Evolutionary conservation across 495 filamentous ascomycete genomes (phyloP).

Genomic region (Letharia columbiana): DNA sequence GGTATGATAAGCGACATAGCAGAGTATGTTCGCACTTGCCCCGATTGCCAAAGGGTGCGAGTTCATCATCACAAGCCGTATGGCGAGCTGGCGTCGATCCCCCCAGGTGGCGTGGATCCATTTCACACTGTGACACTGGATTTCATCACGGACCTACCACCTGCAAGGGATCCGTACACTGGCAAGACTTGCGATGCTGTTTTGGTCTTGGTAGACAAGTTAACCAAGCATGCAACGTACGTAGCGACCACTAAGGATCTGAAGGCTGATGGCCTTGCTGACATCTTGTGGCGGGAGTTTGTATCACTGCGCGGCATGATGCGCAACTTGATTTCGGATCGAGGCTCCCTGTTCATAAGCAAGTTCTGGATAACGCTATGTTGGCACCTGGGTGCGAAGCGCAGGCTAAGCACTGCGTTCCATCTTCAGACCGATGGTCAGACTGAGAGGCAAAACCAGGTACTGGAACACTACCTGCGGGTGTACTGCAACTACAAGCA

Average conservation of each 20-base stretch:
- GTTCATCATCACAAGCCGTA: not conserved
- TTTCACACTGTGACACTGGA: slow-evolving; percentile 6
- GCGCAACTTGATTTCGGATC: slow-evolving; percentile 10
- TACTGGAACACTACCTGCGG: slow-evolving; percentile 23
- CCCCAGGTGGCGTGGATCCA: not conserved
- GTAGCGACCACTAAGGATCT: slow-evolving; percentile 7
- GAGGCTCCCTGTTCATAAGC: slow-evolving; percentile 16
- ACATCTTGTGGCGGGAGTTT: slow-evolving; percentile 12
- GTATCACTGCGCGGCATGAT: not conserved
- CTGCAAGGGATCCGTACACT: not conserved
- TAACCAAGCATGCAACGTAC: slow-evolving; percentile 20
- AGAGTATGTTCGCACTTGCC: too few relatives aligned
- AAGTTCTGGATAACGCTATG: slow-evolving; percentile 16
- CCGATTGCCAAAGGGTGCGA: not conserved
- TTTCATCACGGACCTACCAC: too few relatives aligned
- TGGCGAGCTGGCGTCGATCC: not conserved
- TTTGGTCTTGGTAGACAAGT: slow-evolving; percentile 22
- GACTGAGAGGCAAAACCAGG: slow-evolving; percentile 17
- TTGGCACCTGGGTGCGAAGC: slow-evolving; percentile 4
- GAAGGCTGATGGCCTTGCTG: not conserved
- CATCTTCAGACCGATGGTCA: too few relatives aligned
- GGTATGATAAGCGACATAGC: too few relatives aligned
- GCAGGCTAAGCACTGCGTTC: not conserved
- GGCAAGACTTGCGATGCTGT: slow-evolving; percentile 13
- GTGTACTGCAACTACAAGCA: slow-evolving; percentile 24